Base-by-base conservation (phyloP, 164 flowering plant species). In the Magnolia officinalis region DNA sequence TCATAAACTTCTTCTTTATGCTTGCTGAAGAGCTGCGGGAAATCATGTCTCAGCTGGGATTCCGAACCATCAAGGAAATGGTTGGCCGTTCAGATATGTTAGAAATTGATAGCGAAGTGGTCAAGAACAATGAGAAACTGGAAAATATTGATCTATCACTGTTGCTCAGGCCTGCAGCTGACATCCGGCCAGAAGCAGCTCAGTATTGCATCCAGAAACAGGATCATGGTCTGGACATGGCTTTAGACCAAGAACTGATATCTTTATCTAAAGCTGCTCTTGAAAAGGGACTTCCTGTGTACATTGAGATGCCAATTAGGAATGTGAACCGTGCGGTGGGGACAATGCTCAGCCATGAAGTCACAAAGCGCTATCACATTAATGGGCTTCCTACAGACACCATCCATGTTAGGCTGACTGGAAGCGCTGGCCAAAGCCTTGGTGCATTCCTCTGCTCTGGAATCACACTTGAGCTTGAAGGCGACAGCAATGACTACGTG, bases 311-410 rank as follows among this genome's bases (percentile, higher is more conserved):
- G 26, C 92, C 91, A 0, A 89, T 96, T 51, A 80, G 86, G 79
- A 96, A 96, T 81, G 87, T 87, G 70, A 94, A 96, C 77, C 96
- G 99, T 68, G 94, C 99, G 16, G 98, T 94, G 81, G 99, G 99
- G 20, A 96, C 99, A 55, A 96, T 94, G 99, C 94, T 96, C n/a
- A 96, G 99, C 83, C 98, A 96, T 76, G 98, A 96, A 79, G 96
- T 96, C 68, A 96, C 96, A 52, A 96, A 96, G 76, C 90, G 88
- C 2, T 92, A 91, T 77, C 90, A 87, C 80, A 71, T 87, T 85
- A 83, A 81, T 2, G 99, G 99, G 31, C 97, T 96, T 77, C 97
- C 98, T 31, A 63, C 87, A 1, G 99, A 90, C 70, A 96, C 98
- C 37, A 92, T 96, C 78, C 99, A 96, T 78, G 80, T 94, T 59